These are phyloP conservation scores for Entomortierella lignicola DNA, from an alignment of 192 early-diverging fungal genomes.

Conservation along the genomic window DNA sequence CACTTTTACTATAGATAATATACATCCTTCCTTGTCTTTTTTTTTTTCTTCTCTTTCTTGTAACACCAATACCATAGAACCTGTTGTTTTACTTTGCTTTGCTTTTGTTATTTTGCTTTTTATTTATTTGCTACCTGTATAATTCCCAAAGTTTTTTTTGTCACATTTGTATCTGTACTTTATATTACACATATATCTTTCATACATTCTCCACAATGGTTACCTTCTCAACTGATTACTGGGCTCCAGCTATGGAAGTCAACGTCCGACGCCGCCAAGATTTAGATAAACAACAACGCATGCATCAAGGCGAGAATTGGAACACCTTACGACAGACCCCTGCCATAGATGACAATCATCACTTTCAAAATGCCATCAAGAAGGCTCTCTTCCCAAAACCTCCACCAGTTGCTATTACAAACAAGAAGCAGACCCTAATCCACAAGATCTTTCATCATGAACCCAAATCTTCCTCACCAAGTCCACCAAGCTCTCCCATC, in stretches of 20 bases:
- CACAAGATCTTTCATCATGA: constrained; percentile 53
- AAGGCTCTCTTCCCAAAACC: constrained; percentile 18
- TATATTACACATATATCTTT: not conserved
- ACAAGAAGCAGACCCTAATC: constrained; percentile 46
- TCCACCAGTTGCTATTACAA: constrained; percentile 28
- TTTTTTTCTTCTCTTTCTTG: not conserved
- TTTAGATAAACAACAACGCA: constrained; percentile 9
- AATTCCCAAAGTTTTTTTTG: not conserved
- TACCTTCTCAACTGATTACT: constrained; percentile 61
- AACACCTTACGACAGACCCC: constrained; percentile 31
- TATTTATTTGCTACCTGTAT: no score
- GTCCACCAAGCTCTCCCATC: constrained; percentile 31
- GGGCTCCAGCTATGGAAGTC: constrained; percentile 58
- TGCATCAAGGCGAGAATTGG: constrained; percentile 25
- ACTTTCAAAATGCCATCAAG: constrained; percentile 13
- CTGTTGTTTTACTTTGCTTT: no score
- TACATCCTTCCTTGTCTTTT: not conserved
- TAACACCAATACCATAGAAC: no score
- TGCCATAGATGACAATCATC: constrained; percentile 1
- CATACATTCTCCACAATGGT: constrained; percentile 34
- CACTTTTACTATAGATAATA: not conserved
- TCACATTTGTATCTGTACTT: constrained; percentile 1
- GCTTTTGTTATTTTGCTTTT: not conserved
- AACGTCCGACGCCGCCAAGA: constrained; percentile 55
- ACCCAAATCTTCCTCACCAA: constrained; percentile 5